Base-by-base conservation (phyloP, 495 filamentous ascomycete species). In the Aspergillus biplanus region DNA sequence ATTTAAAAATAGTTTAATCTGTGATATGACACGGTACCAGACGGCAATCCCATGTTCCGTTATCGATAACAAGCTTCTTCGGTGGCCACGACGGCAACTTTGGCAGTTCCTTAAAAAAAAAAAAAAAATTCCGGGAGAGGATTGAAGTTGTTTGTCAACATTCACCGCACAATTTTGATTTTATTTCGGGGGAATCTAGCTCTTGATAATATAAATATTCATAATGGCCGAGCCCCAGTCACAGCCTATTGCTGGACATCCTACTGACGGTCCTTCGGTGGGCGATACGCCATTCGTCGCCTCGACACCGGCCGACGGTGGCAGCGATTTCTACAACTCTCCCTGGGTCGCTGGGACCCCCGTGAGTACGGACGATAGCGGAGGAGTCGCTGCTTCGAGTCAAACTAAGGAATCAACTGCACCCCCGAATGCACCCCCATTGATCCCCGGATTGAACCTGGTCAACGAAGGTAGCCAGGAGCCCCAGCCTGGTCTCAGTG, bases 251-350 rank as follows among this genome's bases (percentile, higher is more conserved):
- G 39, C 50, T 39, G 62, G 53, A 8, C 63, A 42, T 52, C 27
- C 56, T 53, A 61, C 33, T 15, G 73, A 74, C 27, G 71, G 58
- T 15, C 65, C 69, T 60, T 66, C 65, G 52, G 64, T 64, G 57
- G 69, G 63, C 56, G 72, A 78, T 62, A 73, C 76, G 70, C 73
- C 75, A 70, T 72, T 73, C 54, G 50, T 73, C 62, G 67, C 73
- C 61, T 64, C 66, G 50, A 76, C 75, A 18, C 72, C 72, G 13
- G 65, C 60, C 18, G 79, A 79, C 56, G 69, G 71, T 69, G 76
- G 69, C 46, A 79, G 74, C 56, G 76, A 80, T 71, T 80, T 78
- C 58, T 79, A 79, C 66, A 77, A 78, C 56, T 79, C 77, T 32
- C 73, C 75, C 6, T 62, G 70, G 62, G 56, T 61, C 46, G 64